These are phyloP conservation scores for Diaporthe humulicola DNA, from an alignment of 2,329 filamentous ascomycete genomes.

Conservation along the genomic window DNA sequence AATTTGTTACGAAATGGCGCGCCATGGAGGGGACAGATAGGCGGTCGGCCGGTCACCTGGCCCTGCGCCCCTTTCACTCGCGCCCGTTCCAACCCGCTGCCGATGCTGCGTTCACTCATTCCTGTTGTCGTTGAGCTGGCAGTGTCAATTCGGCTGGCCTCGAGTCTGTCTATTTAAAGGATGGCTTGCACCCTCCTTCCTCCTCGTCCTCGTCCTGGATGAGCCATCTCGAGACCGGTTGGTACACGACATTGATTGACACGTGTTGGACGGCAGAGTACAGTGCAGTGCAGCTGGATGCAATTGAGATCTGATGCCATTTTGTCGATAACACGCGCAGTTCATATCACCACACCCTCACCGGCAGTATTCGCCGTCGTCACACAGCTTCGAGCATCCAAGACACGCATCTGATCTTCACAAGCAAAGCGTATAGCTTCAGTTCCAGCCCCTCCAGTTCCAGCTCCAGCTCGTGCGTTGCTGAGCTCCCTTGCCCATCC, in stretches of 20 bases:
- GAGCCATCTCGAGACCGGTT: conserved; percentile 14
- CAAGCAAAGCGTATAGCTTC: conserved; percentile 1
- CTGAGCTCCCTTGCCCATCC: background rate
- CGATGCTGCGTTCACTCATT: background rate
- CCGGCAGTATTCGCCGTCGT: background rate
- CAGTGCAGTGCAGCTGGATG: background rate
- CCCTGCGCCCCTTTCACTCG: conserved; percentile 17
- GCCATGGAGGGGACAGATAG: conserved; percentile 19
- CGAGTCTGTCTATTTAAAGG: conserved; percentile 20
- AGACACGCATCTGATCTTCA: conserved; percentile 6
- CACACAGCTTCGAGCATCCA: background rate
- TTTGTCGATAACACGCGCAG: background rate
- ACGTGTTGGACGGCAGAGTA: background rate
- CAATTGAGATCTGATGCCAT: conserved; percentile 6
- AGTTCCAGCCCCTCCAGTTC: background rate
- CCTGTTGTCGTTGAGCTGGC: background rate
- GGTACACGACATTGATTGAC: background rate
- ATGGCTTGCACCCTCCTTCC: conserved; percentile 2
- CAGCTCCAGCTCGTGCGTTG: background rate
- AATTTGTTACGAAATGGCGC: conserved; percentile 33
- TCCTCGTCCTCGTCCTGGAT: background rate
- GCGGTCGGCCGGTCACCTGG: conserved; percentile 22
- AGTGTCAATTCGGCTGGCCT: background rate
- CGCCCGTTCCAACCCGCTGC: conserved; percentile 3
- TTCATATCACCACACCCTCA: conserved; percentile 2